These are phyloP conservation scores for Sporisorium scitamineum DNA, from an alignment of 1,284 basidiomycete species.

Conservation along the genomic window DNA sequence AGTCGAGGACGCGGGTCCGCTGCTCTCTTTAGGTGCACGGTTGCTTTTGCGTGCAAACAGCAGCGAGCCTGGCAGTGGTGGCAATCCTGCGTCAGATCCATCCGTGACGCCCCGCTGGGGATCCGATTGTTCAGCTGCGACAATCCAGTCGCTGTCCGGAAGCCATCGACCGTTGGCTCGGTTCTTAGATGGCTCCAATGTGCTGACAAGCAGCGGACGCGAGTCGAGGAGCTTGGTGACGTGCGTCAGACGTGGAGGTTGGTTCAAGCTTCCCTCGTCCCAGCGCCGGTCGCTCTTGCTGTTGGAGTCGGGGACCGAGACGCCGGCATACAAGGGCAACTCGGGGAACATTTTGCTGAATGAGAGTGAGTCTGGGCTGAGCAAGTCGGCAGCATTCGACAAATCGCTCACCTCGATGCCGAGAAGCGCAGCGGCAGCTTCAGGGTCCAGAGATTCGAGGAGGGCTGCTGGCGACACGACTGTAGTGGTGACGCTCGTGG, in stretches of 20 bases:
- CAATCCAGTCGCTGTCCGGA: constrained; percentile 68
- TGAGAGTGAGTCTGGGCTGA: constrained; percentile 52
- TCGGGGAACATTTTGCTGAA: constrained; percentile 72
- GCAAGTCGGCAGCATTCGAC: constrained; percentile 36
- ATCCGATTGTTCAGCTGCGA: constrained; percentile 60
- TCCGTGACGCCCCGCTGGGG: constrained; percentile 50
- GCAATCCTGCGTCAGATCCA: constrained; percentile 41
- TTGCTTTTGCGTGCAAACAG: constrained; percentile 69
- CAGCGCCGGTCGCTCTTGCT: constrained; percentile 71
- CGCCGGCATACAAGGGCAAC: constrained; percentile 70
- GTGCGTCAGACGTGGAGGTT: constrained; percentile 69
- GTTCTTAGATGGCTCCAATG: constrained; percentile 73
- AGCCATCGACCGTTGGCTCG: constrained; percentile 70
- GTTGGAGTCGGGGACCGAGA: constrained; percentile 35
- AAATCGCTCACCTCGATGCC: constrained; percentile 52
- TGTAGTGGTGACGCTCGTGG: constrained; percentile 57
- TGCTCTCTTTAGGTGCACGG: constrained; percentile 61
- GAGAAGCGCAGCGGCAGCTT: constrained; percentile 55
- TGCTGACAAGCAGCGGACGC: constrained; percentile 74
- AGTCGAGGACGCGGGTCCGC: constrained; percentile 71
- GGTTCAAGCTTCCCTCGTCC: constrained; percentile 69
- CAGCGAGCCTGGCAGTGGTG: constrained; percentile 51
- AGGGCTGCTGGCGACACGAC: constrained; percentile 59
- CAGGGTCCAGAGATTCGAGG: constrained; percentile 56
- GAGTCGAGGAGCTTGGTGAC: constrained; percentile 73